Conservation (phyloP, 176 grass and related monocot genomes). For the Avena eriantha region DNA sequence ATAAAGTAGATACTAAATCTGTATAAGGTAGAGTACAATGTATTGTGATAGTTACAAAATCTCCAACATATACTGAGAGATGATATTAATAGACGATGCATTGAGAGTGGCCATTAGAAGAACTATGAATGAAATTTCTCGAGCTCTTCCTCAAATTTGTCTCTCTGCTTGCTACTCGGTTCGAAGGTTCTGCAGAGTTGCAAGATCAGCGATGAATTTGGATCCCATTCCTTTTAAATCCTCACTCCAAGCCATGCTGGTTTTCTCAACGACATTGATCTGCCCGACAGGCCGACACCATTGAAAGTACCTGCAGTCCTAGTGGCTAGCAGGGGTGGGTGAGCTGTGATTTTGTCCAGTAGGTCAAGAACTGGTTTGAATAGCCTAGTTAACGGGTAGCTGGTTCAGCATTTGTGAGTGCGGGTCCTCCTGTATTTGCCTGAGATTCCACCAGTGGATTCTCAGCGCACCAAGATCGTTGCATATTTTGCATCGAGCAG, state of each 20-base stretch:
- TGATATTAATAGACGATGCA: too few relatives aligned
- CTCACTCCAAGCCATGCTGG: background rate
- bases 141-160: too few relatives aligned
- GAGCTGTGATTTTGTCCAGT: background rate
- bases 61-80: too few relatives aligned
- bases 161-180: background rate
- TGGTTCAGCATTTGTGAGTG: background rate
- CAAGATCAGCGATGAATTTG: background rate
- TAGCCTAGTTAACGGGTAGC: background rate
- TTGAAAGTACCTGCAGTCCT: background rate
- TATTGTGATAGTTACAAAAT: too few relatives aligned
- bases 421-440: background rate
- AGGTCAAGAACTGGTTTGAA: background rate
- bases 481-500: background rate
- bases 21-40: too few relatives aligned
- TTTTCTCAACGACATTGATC: background rate
- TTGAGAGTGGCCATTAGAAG: too few relatives aligned
- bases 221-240: background rate
- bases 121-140: too few relatives aligned
- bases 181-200: background rate
- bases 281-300: background rate
- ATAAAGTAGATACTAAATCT: too few relatives aligned
- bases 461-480: background rate
- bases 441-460: background rate
- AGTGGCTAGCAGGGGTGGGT: background rate